Evolutionary conservation across 345 rosid genomes (phyloP), one percentile per base, ranked within the genome.

Genomic region (Aquilaria sinensis): DNA sequence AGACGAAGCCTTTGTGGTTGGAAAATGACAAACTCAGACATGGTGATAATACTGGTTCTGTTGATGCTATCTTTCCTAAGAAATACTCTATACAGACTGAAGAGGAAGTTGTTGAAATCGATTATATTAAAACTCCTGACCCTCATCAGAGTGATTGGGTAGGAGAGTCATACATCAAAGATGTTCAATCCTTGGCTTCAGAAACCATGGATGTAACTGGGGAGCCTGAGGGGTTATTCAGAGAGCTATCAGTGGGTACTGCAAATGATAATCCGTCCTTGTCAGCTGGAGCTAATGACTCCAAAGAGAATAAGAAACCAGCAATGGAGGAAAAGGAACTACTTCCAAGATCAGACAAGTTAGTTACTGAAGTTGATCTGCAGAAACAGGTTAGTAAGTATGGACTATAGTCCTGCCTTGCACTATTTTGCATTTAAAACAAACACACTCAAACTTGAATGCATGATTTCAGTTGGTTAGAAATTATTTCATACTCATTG

Each of bases 51-150:
- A 67, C 75, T 33, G 68, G 65, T 60, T 68, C 83, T 69, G 47
- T 72, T 48, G 70, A 55, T 70, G 68, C 79, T 53, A 46, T 52
- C 55, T 61, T 70, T 69, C 52, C 65, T 68, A 75, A 79, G 63
- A 70, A 73, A 72, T 81, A 67, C 46, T 61, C 70, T 31, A 33
- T 66, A 30, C 82, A 70, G 58, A 74, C 67, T 60, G 85, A 82
- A 77, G 89, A 78, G 66, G 66, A 55, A 70, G 82, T 80, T 55
- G 81, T 78, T 67, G 81, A 84, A 76, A 76, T 79, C 45, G 85
- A 82, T 69, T 84, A 83, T 64, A 79, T 80, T 53, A 78, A 77
- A 72, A 75, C 80, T 67, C 65, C 70, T 51, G 60, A 74, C 51
- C 67, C 83, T 67, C 68, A 72, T 53, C 79, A 78, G 56, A 65